Base-by-base conservation (phyloP, 116 monocot species). In the Iris pallida region DNA sequence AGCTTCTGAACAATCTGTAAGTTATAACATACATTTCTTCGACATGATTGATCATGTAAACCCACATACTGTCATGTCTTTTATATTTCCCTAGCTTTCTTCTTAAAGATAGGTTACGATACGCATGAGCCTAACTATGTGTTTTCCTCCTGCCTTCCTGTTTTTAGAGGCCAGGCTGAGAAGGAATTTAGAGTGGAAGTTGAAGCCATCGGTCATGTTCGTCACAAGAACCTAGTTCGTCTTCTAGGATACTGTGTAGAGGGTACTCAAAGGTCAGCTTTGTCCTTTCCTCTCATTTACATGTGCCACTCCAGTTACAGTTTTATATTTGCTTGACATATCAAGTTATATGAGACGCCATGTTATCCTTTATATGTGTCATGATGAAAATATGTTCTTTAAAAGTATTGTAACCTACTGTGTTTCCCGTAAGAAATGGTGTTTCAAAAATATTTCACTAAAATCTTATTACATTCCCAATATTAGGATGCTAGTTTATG, bases 101-200 rank as follows among this genome's bases (percentile, higher is more conserved):
- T 18, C 64, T 64, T 15, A 16, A 11, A 64, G 63, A 45, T 44
- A 8, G 8, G 10, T 44, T 44, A 45, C 15, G 16, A 45, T 42
- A 16, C 44, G 63, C 7, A 12, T 63, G 16, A 15, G 45, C 2
- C 11, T 20, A 30, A 13, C 15, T 60, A 14, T 56, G 5, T 58
- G 14, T 16, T 64, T 55, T 15, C 8, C 30, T 63, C 6, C 7
- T 8, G 47, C n/a, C 16, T 17, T 72, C 10, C 53, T 11, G 49
- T 20, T 44, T 68, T 18, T 57, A 94, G 93, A 61, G 93, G 90
- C 19, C 93, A 94, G 64, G 93, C 93, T 42, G 93, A 89, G 76
- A 94, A 90, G 68, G 90, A 94, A 79, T 94, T 94, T 66, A 80
- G 93, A 76, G 93, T 90, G 47, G 93, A 94, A 77, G 93, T 94